Evolutionary conservation across 1,284 basidiomycete genomes (phyloP), one percentile per base, ranked within the genome.

Genomic region (Ustilago loliicola): DNA sequence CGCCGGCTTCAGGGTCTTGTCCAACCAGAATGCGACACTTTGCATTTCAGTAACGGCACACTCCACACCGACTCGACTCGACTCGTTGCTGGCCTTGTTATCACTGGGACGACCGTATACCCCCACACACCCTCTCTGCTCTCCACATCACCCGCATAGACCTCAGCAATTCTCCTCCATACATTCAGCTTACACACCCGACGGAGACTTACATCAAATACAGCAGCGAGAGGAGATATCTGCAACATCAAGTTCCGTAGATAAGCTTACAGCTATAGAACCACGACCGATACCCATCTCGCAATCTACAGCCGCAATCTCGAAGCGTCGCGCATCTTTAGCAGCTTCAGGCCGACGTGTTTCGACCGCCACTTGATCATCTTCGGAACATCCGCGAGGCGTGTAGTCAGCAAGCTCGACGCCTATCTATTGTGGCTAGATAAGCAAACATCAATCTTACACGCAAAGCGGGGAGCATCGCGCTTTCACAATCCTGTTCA

Each of bases 351-450:
- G 11, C 7, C 7, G 32, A 34, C 32, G 32, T 34, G 32, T 34
- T 11, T 34, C 32, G 32, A 34, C 32, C n/a, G 11, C 32, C 7
- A 42, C 40, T 42, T 19, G n/a, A n/a, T n/a, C n/a, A n/a, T n/a
- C n/a, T n/a, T n/a, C n/a, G n/a, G n/a, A 19, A 13, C 15, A 34
- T 56, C 54, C 36, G 54, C 55, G 34, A n/a, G 47, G n/a, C 7
- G 40, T 47, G 27, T 57, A 57, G n/a, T 57, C 55, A 47, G 38
- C 55, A 45, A 57, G 32, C 25, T 38, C 8, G 21, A 23, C 23
- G 13, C 55, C 17, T 57, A 57, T 57, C 55, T 45, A 13, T 45
- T 27, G 13, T 21, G 55, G 55, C 55, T 57, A 57, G 55, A 57
- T 57, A 57, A 55, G 55, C 10, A 47, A 55, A 45, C 25, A 8